These are phyloP conservation scores for Flaveria robusta DNA, from an alignment of 129 eudicot genomes.

Conservation along the genomic window DNA sequence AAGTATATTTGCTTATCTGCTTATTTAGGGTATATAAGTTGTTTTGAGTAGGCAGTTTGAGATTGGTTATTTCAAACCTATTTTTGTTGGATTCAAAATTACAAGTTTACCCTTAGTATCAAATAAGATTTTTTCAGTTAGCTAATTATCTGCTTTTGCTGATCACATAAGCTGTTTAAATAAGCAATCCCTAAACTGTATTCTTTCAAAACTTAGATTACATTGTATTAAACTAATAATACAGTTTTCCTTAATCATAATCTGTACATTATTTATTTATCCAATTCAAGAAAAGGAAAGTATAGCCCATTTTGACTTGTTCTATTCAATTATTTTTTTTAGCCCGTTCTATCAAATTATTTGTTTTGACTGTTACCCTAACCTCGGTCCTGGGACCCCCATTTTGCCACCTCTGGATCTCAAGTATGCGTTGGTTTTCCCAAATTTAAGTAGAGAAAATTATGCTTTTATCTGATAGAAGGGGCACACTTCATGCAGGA, in stretches of 20 bases:
- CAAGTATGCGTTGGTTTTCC: neutral
- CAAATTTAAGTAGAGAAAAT: neutral
- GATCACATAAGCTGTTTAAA: neutral
- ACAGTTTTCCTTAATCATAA: neutral
- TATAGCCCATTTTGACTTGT: neutral
- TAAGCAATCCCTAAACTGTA: neutral
- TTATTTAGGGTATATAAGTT: neutral
- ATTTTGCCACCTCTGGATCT: neutral
- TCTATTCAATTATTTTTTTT: neutral
- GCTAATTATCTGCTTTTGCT: neutral
- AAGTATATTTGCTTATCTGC: neutral
- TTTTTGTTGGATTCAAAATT: neutral
- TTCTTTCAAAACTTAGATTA: neutral
- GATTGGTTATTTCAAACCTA: neutral
- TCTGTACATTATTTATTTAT: neutral
- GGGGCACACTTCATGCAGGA: constrained; percentile 60
- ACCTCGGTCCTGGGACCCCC: neutral
- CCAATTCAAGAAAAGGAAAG: neutral
- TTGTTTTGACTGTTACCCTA: neutral
- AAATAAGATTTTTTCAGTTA: neutral
- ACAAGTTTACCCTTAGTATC: neutral
- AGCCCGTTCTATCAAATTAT: neutral
- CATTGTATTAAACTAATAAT: neutral
- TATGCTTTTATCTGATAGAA: neutral
- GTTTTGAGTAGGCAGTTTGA: neutral